phyloP scores from a whole-genome alignment of 148 eudicot species.

The Fallopia convolvulus region DNA sequence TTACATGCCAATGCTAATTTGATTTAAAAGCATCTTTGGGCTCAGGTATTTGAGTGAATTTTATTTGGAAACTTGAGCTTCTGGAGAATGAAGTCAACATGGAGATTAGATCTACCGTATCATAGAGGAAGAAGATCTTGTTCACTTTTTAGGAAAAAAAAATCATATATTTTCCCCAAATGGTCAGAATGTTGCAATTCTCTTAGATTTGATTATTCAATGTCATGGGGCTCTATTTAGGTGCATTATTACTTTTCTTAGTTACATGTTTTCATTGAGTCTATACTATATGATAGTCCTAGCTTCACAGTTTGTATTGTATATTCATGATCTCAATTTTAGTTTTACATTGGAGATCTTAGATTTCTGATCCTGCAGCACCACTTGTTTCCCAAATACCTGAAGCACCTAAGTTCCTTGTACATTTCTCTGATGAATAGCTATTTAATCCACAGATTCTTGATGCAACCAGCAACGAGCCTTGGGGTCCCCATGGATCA shows the following conservation, averaged over 20 bases:
- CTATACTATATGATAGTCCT: not conserved
- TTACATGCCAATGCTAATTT: not conserved
- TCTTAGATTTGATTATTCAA: not conserved
- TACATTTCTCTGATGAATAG: not conserved
- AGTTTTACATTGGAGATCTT: not conserved
- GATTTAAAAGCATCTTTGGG: not conserved
- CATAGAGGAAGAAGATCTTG: not conserved
- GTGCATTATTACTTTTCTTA: not conserved
- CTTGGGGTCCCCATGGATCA: constrained; percentile 98
- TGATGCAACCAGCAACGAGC: constrained; percentile 98
- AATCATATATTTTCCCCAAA: not conserved
- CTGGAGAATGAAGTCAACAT: not conserved
- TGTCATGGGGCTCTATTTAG: not conserved
- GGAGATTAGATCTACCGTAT: no score
- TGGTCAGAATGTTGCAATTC: not conserved
- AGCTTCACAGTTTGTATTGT: not conserved
- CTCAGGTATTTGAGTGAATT: not conserved
- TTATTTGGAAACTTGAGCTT: not conserved
- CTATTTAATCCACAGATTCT: constrained; percentile 47
- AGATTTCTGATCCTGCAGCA: not conserved
- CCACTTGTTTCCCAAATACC: not conserved
- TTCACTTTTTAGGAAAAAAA: not conserved
- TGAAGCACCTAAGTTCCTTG: not conserved
- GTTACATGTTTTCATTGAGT: not conserved
- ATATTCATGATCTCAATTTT: not conserved